Evolutionary conservation across 208 protist species (phyloP).

Genomic region (Trypanosoma vivax): DNA sequence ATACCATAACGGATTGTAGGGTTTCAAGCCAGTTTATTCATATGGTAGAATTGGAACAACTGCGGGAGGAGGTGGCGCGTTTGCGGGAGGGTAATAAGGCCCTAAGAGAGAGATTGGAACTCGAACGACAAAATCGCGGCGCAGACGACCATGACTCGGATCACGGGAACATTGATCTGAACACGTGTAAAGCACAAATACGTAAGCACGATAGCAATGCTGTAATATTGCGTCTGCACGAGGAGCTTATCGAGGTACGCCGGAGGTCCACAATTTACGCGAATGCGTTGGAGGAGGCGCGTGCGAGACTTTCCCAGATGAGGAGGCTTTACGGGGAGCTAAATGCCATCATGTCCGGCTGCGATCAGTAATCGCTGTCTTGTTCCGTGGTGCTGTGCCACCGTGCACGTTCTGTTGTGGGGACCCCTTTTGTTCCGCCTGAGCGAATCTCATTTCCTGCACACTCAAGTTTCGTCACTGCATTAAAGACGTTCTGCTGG

Average conservation of each 20-base stretch:
- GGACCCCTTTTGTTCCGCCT: too few relatives aligned
- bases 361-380: neutral
- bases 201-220: slow-evolving; percentile 27
- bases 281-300: slow-evolving; percentile 59
- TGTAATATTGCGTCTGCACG: slow-evolving; percentile 37
- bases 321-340: slow-evolving; percentile 66
- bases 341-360: slow-evolving; percentile 4
- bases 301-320: slow-evolving; percentile 67
- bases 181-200: slow-evolving; percentile 21
- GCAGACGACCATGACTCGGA: slow-evolving; percentile 21
- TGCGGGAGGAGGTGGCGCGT: slow-evolving; percentile 23
- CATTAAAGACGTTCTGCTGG: too few relatives aligned
- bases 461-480: too few relatives aligned
- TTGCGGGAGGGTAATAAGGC: slow-evolving; percentile 36
- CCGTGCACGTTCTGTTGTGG: too few relatives aligned
- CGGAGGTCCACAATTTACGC: slow-evolving; percentile 61
- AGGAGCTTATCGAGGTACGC: slow-evolving; percentile 49
- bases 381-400: neutral
- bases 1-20: too few relatives aligned
- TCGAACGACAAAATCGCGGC: slow-evolving; percentile 18
- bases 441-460: too few relatives aligned
- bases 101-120: slow-evolving; percentile 27
- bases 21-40: too few relatives aligned
- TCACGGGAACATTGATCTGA: slow-evolving; percentile 20
- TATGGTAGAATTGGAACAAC: slow-evolving; percentile 19